Percentiles rank a stretch among this genome's conserved stretches.
Evolutionary conservation across 805 yeast species (phyloP).

Genomic region (Starmerella davenportii): DNA sequence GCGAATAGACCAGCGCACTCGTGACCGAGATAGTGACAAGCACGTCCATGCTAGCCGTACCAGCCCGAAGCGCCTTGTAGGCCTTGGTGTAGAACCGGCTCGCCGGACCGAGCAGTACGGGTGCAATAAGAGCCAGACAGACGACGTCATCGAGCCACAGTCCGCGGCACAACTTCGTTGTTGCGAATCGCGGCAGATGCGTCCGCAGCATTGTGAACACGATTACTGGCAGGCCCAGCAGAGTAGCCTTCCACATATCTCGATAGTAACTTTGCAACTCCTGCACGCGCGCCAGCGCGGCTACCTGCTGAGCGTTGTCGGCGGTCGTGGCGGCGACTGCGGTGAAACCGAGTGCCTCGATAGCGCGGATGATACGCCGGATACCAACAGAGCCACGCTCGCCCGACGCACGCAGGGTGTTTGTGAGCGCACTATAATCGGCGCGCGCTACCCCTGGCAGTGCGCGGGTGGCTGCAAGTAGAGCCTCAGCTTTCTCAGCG

Average conservation of each 20-base stretch:
- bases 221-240: conserved; percentile 46
- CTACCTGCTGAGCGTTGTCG: conserved; percentile 52
- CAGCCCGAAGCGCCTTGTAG: conserved; percentile 43
- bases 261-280: conserved; percentile 59
- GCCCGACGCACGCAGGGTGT: conserved; percentile 37
- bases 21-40: conserved; percentile 67
- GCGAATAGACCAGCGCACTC: conserved; percentile 59
- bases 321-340: conserved; percentile 31
- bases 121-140: conserved; percentile 38
- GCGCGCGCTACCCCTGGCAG: conserved; percentile 34
- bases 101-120: conserved; percentile 54
- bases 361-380: conserved; percentile 38
- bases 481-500: conserved; percentile 41
- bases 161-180: conserved; percentile 36
- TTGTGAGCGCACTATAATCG: conserved; percentile 35
- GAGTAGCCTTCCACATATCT: conserved; percentile 34
- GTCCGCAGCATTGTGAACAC: conserved; percentile 27
- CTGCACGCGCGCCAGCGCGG: conserved; percentile 44
- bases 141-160: conserved; percentile 45
- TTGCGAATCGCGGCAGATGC: conserved; percentile 21
- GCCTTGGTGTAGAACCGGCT: conserved; percentile 47
- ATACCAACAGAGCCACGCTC: conserved; percentile 35
- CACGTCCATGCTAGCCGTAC: conserved; percentile 81
- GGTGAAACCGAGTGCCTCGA: conserved; percentile 37
- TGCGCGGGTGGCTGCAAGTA: conserved; percentile 33